Base-by-base conservation (phyloP, 768 basidiomycete species). In the Crassisporium funariophilum region DNA sequence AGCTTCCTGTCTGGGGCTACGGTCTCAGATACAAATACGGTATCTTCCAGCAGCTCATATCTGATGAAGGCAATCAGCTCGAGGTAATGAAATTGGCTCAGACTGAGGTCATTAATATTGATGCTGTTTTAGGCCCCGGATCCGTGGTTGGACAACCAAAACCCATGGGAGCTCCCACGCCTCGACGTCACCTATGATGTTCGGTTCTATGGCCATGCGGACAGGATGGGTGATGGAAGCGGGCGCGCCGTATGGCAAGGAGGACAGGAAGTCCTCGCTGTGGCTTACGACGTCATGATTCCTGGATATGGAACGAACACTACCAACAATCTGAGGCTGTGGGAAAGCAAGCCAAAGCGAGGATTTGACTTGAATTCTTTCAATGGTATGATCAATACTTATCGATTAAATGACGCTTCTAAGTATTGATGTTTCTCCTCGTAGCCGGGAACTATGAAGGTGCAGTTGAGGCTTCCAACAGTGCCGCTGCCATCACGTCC, bases 1-100 rank as follows among this genome's bases (percentile, higher is more conserved):
- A 95, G 66, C 78, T 98, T 4, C 95, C 95, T 0, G 80, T 91
- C 17, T 98, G 94, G 93, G 95, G 95, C 35, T 98, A 98, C 58
- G 94, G 94, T 34, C 68, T 97, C 47, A 74, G 94, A 35, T 95
- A 93, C 78, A 84, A 91, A 64, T 95, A 93, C 58, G 94, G 94
- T 44, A 97, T 98, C 72, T 98, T 99, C 81, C 88, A 94, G 69
- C 86, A 91, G 68, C 79, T 93, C 50, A 91, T 98, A 62, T 86
- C 83, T 12, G 86, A 86, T 1, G 83, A 88, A 46, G 91, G 91
- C 10, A 76, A 86, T 35, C 91, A 92, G 60, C 81, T 91, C 2
- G 90, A 93, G 71, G 76, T 75, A 54, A 23, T 56, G 23, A 2
- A 16, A 6, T 13, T 27, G 11, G 19, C 17, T 16, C 15, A 24